A percentile compares a stretch with the other conserved stretches of the same genome.
These are phyloP conservation scores for Mortierella sp. DNA, from an alignment of 371 early-diverging fungal genomes.

Conservation along the genomic window DNA sequence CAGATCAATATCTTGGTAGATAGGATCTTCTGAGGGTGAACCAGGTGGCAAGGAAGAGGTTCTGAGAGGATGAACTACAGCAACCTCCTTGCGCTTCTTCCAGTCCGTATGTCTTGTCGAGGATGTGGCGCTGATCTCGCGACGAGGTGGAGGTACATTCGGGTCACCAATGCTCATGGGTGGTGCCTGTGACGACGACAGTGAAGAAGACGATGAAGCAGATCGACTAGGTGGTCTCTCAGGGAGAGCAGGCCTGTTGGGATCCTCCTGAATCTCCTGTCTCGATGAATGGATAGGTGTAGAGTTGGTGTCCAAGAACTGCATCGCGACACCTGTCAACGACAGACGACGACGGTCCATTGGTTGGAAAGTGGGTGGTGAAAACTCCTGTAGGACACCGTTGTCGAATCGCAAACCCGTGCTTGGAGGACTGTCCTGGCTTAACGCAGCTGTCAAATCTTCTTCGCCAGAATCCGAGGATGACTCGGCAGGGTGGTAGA, in stretches of 20 bases:
- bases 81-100: conserved; percentile 32
- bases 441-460: no score
- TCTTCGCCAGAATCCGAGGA: not conserved
- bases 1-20: not conserved
- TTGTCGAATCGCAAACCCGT: not conserved
- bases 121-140: not conserved
- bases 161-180: not conserved
- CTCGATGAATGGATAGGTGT: not conserved
- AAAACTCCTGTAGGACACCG: not conserved
- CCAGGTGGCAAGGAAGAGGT: not conserved
- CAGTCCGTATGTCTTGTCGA: not conserved
- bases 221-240: not conserved
- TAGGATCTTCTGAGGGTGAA: not conserved
- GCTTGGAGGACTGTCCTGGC: not conserved
- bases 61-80: not conserved
- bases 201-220: not conserved
- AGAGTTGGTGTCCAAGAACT: not conserved
- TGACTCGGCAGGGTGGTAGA: not conserved
- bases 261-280: not conserved
- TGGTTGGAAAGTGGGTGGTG: not conserved
- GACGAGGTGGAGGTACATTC: not conserved
- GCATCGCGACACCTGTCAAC: not conserved
- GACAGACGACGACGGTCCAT: not conserved
- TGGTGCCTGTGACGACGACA: not conserved
- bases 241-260: not conserved